Conservation (phyloP, 2,329 filamentous ascomycete species). For the Pyrenochaeta sp. region DNA sequence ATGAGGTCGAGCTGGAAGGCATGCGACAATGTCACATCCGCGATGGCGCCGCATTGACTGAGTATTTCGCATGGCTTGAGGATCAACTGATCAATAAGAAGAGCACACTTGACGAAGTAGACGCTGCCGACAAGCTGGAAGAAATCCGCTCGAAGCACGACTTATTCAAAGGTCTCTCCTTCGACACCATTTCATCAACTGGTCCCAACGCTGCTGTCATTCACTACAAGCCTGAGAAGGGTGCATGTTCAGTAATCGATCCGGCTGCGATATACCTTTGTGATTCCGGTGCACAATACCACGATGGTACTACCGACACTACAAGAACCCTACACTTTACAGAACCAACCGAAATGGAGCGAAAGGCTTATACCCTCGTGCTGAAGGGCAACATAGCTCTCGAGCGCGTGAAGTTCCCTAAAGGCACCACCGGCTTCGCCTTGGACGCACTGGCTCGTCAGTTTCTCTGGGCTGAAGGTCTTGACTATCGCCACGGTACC, state of each 20-base stretch:
- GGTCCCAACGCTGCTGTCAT: constrained; percentile 93
- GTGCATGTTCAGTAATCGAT: constrained; percentile 82
- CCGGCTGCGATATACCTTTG: constrained; percentile 89
- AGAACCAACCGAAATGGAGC: constrained; percentile 81
- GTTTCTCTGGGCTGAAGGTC: constrained; percentile 87
- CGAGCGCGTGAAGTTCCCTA: constrained; percentile 87
- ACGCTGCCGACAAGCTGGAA: constrained; percentile 91
- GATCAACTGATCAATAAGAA: constrained; percentile 81
- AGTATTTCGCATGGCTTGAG: constrained; percentile 98
- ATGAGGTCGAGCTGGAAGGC: constrained; percentile 84
- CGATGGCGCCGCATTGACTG: constrained; percentile 86
- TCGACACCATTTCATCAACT: constrained; percentile 94
- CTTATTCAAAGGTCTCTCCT: constrained; percentile 87
- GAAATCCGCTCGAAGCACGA: constrained; percentile 72
- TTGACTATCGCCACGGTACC: constrained; percentile 96
- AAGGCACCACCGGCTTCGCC: constrained; percentile 92
- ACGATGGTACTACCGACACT: constrained; percentile 94
- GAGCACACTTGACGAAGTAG: constrained; percentile 80
- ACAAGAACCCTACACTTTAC: constrained; percentile 94
- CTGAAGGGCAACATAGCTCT: constrained; percentile 93
- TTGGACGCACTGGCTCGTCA: constrained; percentile 89
- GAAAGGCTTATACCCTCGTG: constrained; percentile 89
- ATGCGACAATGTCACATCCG: constrained; percentile 95
- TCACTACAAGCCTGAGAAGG: constrained; percentile 87
- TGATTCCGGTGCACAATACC: constrained; percentile 95